A percentile compares a stretch with the other conserved stretches of the same genome.
Conservation (phyloP, 495 filamentous ascomycete species). For the Cercophora newfieldiana region DNA sequence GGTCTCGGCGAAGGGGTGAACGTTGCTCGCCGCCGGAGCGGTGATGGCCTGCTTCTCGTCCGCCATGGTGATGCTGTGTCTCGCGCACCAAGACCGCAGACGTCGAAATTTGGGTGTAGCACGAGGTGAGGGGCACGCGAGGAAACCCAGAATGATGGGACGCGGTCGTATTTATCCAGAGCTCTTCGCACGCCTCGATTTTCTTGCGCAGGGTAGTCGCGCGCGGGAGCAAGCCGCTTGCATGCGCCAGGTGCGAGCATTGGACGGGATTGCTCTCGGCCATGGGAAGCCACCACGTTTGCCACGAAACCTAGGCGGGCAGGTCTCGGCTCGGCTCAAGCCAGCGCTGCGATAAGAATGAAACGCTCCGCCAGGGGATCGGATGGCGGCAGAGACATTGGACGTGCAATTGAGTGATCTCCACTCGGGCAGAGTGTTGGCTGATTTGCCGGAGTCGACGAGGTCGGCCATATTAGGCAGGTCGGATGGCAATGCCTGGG, state of each 20-base stretch:
- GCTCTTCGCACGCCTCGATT: neutral
- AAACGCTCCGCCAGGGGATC: neutral
- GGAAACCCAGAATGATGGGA: neutral
- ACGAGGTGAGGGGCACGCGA: neutral
- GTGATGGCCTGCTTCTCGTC: conserved; percentile 27
- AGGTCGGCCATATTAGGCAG: conserved; percentile 21
- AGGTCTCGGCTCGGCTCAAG: neutral
- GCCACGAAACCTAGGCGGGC: neutral
- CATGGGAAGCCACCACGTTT: neutral
- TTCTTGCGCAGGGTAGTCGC: neutral
- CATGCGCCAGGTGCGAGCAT: no score
- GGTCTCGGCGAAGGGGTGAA: conserved; percentile 33
- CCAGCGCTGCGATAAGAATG: neutral
- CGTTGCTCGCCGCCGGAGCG: conserved; percentile 16
- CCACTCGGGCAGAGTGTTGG: neutral
- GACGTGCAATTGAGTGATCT: neutral
- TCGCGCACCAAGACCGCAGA: neutral
- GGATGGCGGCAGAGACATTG: neutral
- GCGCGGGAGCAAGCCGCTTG: neutral
- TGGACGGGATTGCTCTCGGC: neutral
- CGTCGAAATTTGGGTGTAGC: neutral
- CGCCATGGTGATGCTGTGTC: conserved; percentile 24
- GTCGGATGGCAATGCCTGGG: conserved; percentile 14
- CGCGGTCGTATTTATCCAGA: neutral
- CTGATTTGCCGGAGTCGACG: conserved; percentile 17